phyloP scores from a whole-genome alignment of 371 early-diverging fungal species.

The Chytridiales sp. region DNA sequence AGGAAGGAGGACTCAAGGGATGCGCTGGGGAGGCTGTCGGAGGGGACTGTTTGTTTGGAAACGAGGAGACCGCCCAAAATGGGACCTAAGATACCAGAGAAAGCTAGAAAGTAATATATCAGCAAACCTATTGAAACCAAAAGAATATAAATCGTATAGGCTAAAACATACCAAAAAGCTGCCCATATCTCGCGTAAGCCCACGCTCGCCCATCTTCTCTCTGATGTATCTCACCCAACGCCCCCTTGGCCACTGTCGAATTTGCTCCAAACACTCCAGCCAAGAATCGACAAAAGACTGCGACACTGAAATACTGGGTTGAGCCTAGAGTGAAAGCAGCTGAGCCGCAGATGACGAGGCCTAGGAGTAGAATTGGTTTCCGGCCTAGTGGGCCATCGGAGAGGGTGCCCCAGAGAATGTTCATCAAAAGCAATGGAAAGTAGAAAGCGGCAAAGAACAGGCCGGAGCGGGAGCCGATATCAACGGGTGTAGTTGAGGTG shows the following conservation, averaged over 20 bases:
- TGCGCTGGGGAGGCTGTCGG: constrained; percentile 7
- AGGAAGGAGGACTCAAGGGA: constrained; percentile 13
- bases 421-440: constrained; percentile 46
- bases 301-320: constrained; percentile 21
- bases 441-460: constrained; percentile 43
- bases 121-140: neutral
- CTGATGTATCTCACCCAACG: constrained; percentile 37
- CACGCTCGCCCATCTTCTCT: constrained; percentile 33
- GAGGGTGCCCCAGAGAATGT: constrained; percentile 46
- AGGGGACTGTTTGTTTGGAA: constrained; percentile 16
- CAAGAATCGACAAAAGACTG: constrained; percentile 36
- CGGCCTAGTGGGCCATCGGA: constrained; percentile 32
- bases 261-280: constrained; percentile 52
- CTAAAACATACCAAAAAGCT: constrained; percentile 33
- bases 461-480: constrained; percentile 38
- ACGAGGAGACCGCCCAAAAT: constrained; percentile 42
- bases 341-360: constrained; percentile 26
- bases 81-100: constrained; percentile 46
- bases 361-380: constrained; percentile 37
- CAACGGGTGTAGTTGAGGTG: neutral
- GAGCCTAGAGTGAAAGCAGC: constrained; percentile 34
- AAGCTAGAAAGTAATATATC: neutral
- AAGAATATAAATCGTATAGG: too few species aligned
- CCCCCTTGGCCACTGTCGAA: constrained; percentile 51
- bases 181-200: constrained; percentile 41